Evolutionary conservation across 176 grass and related monocot genomes (phyloP), one percentile per base, ranked within the genome.

Genomic region (Tillandsia fasciculata): DNA sequence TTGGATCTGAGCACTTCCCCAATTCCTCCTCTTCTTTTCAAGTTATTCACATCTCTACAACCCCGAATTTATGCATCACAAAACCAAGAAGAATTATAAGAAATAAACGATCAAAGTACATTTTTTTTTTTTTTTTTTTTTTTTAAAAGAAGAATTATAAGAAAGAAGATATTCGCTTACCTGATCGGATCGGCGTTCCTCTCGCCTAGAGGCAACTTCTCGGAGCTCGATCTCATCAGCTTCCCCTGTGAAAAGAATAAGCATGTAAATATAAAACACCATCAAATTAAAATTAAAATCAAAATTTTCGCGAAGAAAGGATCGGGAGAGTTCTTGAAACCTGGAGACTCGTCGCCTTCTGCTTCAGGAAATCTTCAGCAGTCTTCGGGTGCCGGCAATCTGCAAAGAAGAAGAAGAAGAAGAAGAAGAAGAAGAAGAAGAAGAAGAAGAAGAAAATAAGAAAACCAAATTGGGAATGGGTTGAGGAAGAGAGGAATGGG

Each of bases 361-460:
- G 68, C 76, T 78, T 76, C 76, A 82, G 12, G 80, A 94, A 90
- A 81, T 92, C 90, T 64, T 99, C 90, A 8, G 72, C 72, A 50
- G 78, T 90, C 78, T 76, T 90, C 2, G 90, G 84, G 64, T 99
- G 95, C 28, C 72, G 77, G 84, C 95, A 99, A 86, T 99, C 95
- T 99, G 80, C 66, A 72, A 27, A 12, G 28, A 75, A 48, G 14
- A 54, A 24, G 52, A 13, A 52, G 15, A 61, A 2, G 1, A 8
- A 10, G 23, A 54, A 24, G 52, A 13, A 47, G 15, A 61, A 2
- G 1, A 8, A 10, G 1, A 24, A 0, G 53, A 65, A 3, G 12
- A 47, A 12, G 3, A 18, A 26, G 20, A 23, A 69, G 47, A 54
- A 49, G 20, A 2, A 12, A 2, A 10, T 6, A 59, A 61, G 56